Conservation (phyloP, 1,284 basidiomycete species). For the Ustilago crameri region DNA sequence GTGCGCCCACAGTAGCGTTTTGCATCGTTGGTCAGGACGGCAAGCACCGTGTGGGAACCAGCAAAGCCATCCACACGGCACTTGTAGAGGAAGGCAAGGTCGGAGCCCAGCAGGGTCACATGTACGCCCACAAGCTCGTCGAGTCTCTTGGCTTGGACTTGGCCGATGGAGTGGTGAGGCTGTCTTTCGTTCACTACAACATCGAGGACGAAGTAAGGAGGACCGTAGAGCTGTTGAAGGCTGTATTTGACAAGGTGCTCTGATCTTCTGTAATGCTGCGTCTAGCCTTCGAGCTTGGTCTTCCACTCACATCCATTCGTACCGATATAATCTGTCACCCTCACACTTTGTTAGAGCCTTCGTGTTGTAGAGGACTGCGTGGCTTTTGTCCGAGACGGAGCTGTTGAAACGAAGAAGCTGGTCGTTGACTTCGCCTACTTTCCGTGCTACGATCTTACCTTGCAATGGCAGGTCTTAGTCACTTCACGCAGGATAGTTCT, state of each 20-base stretch:
- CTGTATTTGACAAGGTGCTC: constrained; percentile 63
- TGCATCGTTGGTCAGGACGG: constrained; percentile 71
- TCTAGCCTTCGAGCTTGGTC: too few relatives aligned
- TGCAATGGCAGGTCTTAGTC: too few relatives aligned
- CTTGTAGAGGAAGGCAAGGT: constrained; percentile 74
- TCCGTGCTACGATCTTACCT: too few relatives aligned
- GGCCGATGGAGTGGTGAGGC: constrained; percentile 77
- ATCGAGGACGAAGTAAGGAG: constrained; percentile 76
- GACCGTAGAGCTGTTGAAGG: constrained; percentile 72
- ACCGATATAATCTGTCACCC: too few relatives aligned
- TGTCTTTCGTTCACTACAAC: constrained; percentile 84
- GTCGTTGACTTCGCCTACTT: too few relatives aligned
- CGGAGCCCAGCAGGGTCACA: constrained; percentile 80
- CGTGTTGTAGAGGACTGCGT: too few relatives aligned
- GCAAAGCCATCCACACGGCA: constrained; percentile 73
- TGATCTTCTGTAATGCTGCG: too few relatives aligned
- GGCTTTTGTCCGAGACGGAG: too few relatives aligned
- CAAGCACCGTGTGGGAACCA: constrained; percentile 71
- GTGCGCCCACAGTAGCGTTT: constrained; percentile 79
- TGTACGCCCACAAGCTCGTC: constrained; percentile 79
- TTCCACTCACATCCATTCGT: too few relatives aligned
- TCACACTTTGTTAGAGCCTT: too few relatives aligned
- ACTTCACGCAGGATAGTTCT: too few relatives aligned
- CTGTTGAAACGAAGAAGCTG: too few relatives aligned
- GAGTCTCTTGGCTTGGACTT: constrained; percentile 68